Evolutionary conservation across 805 yeast genomes (phyloP), one percentile per base, ranked within the genome.

Genomic region (Millerago galiae): DNA sequence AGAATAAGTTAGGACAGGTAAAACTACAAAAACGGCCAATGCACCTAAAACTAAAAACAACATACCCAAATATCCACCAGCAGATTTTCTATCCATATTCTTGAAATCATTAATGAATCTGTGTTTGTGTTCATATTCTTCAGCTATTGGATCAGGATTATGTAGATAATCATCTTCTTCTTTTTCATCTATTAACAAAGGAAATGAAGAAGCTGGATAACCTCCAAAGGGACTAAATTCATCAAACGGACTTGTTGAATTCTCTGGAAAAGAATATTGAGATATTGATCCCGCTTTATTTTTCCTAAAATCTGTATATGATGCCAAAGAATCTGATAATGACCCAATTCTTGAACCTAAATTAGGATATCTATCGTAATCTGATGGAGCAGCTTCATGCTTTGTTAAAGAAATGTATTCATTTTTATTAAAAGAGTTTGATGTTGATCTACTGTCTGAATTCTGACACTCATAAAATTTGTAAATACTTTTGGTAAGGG

Each of bases 171-270:
- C 99, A 66, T 91, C 99, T 8, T 85, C 83, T 63, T 91, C 99
- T 63, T 87, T 87, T 53, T 91, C 98, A 46, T 91, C 96, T 49
- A 93, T 79, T 53, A 77, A 82, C 44, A 91, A 68, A 1, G 99
- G 99, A 67, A 91, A 91, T 5, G 88, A 80, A 14, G 89, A 72
- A 8, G 96, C 95, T 1, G 99, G 98, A 62, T 86, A 91, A 13
- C 98, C 98, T 39, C 98, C 99, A 66, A 91, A 91, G 3, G 98
- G 99, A 37, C 85, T 78, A 51, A 81, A 80, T 55, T 83, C 93
- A 17, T 80, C 74, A 54, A 71, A 71, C 12, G 76, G 76, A 43
- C 67, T n/a, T n/a, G n/a, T 54, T 18, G 65, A 56, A 2, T 62
- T 54, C 5, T 41, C 37, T 26, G 35, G 45, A n/a, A 16, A 9